Evolutionary conservation across 257 asterid species (phyloP).

Genomic region (Jacaranda copaia): DNA sequence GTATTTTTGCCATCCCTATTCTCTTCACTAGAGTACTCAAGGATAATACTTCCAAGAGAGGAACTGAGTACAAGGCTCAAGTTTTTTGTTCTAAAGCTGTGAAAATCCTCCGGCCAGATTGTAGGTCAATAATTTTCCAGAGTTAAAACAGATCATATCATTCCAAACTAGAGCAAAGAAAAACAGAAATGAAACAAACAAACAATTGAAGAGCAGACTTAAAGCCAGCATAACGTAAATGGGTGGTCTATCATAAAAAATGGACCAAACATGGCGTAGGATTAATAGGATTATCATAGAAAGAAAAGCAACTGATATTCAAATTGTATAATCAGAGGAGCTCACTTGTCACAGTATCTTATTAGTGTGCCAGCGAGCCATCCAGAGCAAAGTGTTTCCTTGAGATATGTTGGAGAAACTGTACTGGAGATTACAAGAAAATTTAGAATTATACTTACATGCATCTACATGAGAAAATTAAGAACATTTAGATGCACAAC

Average conservation of each 20-base stretch:
- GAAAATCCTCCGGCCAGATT: no score
- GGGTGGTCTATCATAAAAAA: neutral
- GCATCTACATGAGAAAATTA: conserved; percentile 12
- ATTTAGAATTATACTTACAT: neutral
- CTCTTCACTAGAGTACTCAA: no score
- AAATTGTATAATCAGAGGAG: conserved; percentile 24
- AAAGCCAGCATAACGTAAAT: neutral
- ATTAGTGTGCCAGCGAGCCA: conserved; percentile 86
- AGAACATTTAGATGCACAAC: conserved; percentile 31
- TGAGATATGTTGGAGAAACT: conserved; percentile 89
- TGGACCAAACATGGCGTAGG: neutral
- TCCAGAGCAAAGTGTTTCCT: conserved; percentile 92
- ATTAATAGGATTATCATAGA: neutral
- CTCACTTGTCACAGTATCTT: conserved; percentile 79
- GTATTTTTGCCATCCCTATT: no score
- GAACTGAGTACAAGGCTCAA: no score
- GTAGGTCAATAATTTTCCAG: no score
- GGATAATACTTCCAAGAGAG: no score
- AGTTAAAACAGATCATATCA: conserved; percentile 5
- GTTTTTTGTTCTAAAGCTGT: no score
- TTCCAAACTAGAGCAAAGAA: neutral
- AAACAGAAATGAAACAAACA: no score
- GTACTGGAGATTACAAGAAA: conserved; percentile 65
- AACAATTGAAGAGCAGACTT: neutral
- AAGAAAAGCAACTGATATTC: neutral